A percentile compares a stretch with the other conserved stretches of the same genome.
These are phyloP conservation scores for Alternaria brassicae DNA, from an alignment of 2,329 filamentous ascomycete genomes.

Conservation along the genomic window DNA sequence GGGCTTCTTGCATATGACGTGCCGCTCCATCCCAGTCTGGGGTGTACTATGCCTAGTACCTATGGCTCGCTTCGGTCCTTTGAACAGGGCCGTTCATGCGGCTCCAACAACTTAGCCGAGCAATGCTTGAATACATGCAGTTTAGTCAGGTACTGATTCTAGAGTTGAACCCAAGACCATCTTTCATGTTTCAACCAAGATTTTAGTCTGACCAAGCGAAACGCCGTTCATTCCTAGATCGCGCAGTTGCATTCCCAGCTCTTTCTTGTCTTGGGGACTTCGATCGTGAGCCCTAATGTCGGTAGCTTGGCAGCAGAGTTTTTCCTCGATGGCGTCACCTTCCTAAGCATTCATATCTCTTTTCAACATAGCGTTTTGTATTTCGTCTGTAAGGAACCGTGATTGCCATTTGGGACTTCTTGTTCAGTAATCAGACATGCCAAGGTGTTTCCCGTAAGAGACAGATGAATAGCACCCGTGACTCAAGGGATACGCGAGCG, in stretches of 20 bases:
- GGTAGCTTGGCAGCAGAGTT: background rate
- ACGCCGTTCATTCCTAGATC: background rate
- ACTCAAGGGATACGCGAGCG: background rate
- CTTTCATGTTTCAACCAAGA: background rate
- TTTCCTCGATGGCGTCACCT: background rate
- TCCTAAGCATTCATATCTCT: background rate
- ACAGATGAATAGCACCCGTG: background rate
- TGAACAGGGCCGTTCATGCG: background rate
- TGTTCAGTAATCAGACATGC: background rate
- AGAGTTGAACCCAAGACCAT: background rate
- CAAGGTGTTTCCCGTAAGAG: background rate
- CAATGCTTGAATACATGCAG: background rate
- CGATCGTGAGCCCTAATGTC: background rate
- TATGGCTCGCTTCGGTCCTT: background rate
- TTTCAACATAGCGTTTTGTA: background rate
- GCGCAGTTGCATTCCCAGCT: background rate
- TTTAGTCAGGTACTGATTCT: background rate
- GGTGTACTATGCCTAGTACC: background rate
- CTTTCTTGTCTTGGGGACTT: background rate
- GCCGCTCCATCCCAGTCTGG: background rate
- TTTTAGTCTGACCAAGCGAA: background rate
- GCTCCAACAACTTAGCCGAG: background rate
- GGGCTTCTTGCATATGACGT: background rate
- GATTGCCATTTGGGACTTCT: background rate
- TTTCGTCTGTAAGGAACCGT: background rate